A percentile compares a stretch with the other conserved stretches of the same genome.
phyloP scores from a whole-genome alignment of 345 rosid species.

The Diplotaxis tenuifolia region DNA sequence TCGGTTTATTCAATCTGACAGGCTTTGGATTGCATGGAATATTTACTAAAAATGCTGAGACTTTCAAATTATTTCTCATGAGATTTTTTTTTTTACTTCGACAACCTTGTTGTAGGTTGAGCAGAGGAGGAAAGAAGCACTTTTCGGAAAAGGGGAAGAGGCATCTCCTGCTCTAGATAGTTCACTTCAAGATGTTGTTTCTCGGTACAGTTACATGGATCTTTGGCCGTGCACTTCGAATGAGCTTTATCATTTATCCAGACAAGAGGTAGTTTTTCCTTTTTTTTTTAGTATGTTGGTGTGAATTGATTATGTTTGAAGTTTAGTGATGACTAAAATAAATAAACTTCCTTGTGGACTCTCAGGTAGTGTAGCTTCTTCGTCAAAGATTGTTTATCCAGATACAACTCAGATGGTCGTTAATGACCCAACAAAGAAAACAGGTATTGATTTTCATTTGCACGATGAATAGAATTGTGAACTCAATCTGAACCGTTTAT shows the following conservation, averaged over 20 bases:
- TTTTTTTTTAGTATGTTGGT: constrained; percentile 4
- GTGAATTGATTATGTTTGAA: constrained; percentile 4
- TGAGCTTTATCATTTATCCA: constrained; percentile 81
- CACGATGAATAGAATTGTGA: background rate
- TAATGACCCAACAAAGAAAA: constrained; percentile 71
- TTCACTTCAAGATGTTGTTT: constrained; percentile 74
- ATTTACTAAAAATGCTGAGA: constrained; percentile 4
- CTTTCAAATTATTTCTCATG: background rate
- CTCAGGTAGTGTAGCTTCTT: constrained; percentile 42
- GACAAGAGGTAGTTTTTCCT: constrained; percentile 98
- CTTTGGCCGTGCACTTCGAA: constrained; percentile 86
- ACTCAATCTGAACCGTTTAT: constrained; percentile 5
- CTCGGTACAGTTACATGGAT: constrained; percentile 92
- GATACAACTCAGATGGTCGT: constrained; percentile 68
- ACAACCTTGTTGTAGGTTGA: constrained; percentile 57
- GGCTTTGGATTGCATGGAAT: constrained; percentile 9
- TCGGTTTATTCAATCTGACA: background rate
- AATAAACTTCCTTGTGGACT: constrained; percentile 41
- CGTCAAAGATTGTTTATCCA: constrained; percentile 57
- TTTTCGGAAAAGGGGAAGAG: constrained; percentile 67
- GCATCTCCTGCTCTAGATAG: constrained; percentile 56
- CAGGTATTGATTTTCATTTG: constrained; percentile 46
- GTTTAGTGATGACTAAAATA: constrained; percentile 14
- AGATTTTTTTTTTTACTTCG: background rate
- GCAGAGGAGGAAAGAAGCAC: constrained; percentile 93